Percentiles rank a stretch among this genome's conserved stretches.
Conservation (phyloP, 345 rosid genomes). For the Gossypium australe region DNA sequence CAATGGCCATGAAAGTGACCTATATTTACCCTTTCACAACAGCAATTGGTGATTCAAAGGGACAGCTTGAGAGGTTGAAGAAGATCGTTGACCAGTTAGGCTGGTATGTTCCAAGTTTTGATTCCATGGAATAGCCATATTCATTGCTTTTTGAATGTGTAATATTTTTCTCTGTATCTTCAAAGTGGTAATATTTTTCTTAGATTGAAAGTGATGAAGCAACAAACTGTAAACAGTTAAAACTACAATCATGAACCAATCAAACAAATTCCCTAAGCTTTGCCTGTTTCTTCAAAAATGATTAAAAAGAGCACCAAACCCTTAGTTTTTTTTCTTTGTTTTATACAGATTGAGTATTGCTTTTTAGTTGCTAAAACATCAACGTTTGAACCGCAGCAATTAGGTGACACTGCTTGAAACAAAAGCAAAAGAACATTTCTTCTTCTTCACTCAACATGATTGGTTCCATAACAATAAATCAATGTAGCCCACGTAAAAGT, state of each 20-base stretch:
- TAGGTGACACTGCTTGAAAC: conserved; percentile 15
- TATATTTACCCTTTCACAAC: conserved; percentile 91
- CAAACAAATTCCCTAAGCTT: neutral
- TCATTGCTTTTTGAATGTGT: no score
- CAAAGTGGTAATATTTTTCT: no score
- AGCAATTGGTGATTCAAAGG: conserved; percentile 81
- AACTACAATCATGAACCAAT: neutral
- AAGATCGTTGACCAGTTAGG: conserved; percentile 56
- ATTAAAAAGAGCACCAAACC: conserved; percentile 17
- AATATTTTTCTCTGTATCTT: no score
- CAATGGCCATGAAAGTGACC: conserved; percentile 74
- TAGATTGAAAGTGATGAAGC: conserved; percentile 23
- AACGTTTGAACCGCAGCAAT: conserved; percentile 16
- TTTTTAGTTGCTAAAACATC: neutral
- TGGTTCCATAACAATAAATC: neutral
- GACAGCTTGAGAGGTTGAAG: conserved; percentile 77
- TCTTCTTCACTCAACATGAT: conserved; percentile 9
- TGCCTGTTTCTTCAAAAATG: conserved; percentile 7
- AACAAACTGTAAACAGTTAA: conserved; percentile 15
- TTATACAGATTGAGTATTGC: neutral
- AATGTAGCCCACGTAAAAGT: neutral
- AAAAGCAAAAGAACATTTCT: conserved; percentile 50
- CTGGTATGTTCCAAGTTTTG: conserved; percentile 82
- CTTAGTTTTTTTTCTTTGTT: neutral
- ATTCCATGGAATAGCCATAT: conserved; percentile 54